Base-by-base conservation (phyloP, 2,329 filamentous ascomycete species). In the Hysterium pulicare region DNA sequence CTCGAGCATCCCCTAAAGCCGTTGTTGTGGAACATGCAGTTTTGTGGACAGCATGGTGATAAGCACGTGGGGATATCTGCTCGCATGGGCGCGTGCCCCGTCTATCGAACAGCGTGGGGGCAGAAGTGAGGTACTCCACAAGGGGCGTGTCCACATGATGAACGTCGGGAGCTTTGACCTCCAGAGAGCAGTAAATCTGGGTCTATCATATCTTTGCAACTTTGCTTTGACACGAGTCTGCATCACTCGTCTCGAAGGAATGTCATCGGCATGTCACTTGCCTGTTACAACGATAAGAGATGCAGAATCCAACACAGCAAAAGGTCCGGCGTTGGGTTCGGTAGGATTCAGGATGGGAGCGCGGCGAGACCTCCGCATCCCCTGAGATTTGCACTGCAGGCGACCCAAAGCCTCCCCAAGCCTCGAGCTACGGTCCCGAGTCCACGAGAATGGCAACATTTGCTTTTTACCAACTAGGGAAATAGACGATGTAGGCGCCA, bases 21-120 rank as follows among this genome's bases (percentile, higher is more conserved):
- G 20, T 22, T 38, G 35, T 15, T 23, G 17, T 20, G 35, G 35
- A 38, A 38, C 20, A 20, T n/a, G n/a, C 35, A 54, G 41, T 51
- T 56, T 49, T 42, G 47, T 45, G 53, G 58, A 50, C 53, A 53
- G 42, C 45, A 31, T 42, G 35, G 47, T 50, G 56, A 64, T 62
- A 61, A 62, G 61, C 60, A 62, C 61, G 62, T 64, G 61, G 61
- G 60, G 56, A 43, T 15, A 15, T 15, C 13, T n/a, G n/a, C 10
- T 22, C 35, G 32, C 32, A 34, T 34, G 16, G 21, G 32, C 32
- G 16, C 9, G 11, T 15, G 17, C 15, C 21, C 15, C 32, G 15
- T 17, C 32, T 11, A 19, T 3, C 11, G 16, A 23, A 23, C 35
- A 21, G 24, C 21, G 22, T 20, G 35, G 21, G 35, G 9, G 20